Evolutionary conservation across 495 filamentous ascomycete species (phyloP), one percentile per base, ranked within the genome.

Genomic region (Penicillium herquei): DNA sequence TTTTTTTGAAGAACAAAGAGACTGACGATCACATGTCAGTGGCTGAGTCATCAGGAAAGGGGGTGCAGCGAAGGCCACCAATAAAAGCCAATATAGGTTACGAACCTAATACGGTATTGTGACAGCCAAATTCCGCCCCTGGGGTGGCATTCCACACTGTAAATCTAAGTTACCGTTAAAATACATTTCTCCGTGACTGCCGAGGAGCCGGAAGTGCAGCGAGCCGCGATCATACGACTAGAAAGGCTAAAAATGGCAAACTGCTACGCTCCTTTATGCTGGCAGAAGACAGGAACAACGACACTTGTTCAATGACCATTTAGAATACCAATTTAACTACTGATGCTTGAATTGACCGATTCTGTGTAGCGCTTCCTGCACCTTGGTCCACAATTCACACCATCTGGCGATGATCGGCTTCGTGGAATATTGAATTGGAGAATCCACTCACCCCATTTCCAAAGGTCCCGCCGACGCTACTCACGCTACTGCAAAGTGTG

Each of bases 171-270:
- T 39, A 33, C 18, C 5, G 14, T 43, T 5, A 5, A 7, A 17
- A 34, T 52, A 44, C 39, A 6, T 32, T 3, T 16, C 10, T 52
- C 49, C 35, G 37, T 37, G 37, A 17, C 7, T 42, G 37, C 39
- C 50, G 39, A 40, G n/a, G 13, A 33, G 43, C 62, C 72, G 72
- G 72, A 73, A 73, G 54, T 52, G 64, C 63, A 56, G 54, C 42
- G 51, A 65, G 66, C 72, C 72, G 72, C 65, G 71, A 75, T 75
- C 72, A 75, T 75, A 73, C 72, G 69, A 75, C 70, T 51, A 43
- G 46, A 56, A 52, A 59, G 21, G 51, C 58, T 55, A 43, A 58
- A 48, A 39, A 49, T 49, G 46, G 26, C 40, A 49, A 35, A 41
- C 49, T 35, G 9, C 46, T 32, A 48, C 30, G 39, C 40, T 39